These are phyloP conservation scores for Gamsiella multidivaricata DNA, from an alignment of 192 early-diverging fungal species.

Conservation along the genomic window DNA sequence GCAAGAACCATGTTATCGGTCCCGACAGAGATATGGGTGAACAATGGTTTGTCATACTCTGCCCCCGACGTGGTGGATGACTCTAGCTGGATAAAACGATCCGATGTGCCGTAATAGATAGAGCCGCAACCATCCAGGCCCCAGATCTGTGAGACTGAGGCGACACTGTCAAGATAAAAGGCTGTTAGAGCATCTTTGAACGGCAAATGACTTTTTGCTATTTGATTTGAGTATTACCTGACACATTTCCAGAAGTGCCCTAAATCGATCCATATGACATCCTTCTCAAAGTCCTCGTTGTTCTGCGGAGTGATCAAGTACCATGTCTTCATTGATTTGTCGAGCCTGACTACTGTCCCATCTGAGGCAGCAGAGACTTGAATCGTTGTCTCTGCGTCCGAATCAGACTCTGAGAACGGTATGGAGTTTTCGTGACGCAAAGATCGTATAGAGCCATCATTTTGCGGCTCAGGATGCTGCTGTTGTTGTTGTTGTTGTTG, in stretches of 20 bases:
- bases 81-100: slow-evolving; percentile 33
- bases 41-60: slow-evolving; percentile 29
- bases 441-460: background rate
- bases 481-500: slow-evolving; percentile 2
- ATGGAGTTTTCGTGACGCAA: background rate
- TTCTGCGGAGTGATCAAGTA: slow-evolving; percentile 39
- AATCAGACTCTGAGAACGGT: background rate
- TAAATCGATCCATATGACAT: slow-evolving; percentile 47
- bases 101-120: slow-evolving; percentile 34
- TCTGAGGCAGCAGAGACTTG: slow-evolving; percentile 43
- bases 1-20: slow-evolving; percentile 36
- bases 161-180: slow-evolving; percentile 7
- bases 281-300: slow-evolving; percentile 31
- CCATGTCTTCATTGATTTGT: slow-evolving; percentile 27
- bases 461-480: background rate
- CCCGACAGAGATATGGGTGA: slow-evolving; percentile 41
- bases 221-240: slow-evolving; percentile 17
- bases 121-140: slow-evolving; percentile 30
- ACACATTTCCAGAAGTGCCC: slow-evolving; percentile 49
- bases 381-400: slow-evolving; percentile 24
- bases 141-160: slow-evolving; percentile 51
- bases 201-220: background rate
- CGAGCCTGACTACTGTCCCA: slow-evolving; percentile 48
- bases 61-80: slow-evolving; percentile 35
- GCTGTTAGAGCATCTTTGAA: too few species aligned